phyloP scores from a whole-genome alignment of 768 basidiomycete species.

The Boletus pseudopeckii region DNA sequence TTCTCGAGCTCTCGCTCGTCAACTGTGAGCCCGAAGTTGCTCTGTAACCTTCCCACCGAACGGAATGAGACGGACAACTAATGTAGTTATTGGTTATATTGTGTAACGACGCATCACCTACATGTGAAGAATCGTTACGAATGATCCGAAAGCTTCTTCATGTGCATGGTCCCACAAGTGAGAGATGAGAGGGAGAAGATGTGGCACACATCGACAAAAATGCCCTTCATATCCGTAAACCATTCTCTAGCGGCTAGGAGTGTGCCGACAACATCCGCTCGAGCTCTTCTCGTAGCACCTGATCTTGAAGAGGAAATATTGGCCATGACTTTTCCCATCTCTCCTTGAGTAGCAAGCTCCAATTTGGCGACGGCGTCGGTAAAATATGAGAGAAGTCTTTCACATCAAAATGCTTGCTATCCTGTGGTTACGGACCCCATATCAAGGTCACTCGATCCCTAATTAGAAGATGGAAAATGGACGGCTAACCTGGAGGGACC shows the following conservation, averaged over 20 bases:
- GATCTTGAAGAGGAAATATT: constrained; percentile 11
- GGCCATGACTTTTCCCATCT: constrained; percentile 23
- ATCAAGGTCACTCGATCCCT: background rate
- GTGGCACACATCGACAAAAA: background rate
- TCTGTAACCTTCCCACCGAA: background rate
- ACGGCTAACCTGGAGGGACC: constrained; percentile 15
- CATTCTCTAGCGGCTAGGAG: background rate
- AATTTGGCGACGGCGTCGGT: constrained; percentile 75
- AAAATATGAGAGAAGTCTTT: constrained; percentile 88
- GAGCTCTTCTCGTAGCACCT: constrained; percentile 16
- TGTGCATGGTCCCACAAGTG: background rate
- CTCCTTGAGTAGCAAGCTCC: constrained; percentile 34
- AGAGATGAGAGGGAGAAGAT: background rate
- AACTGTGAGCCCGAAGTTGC: background rate
- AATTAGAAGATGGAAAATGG: background rate
- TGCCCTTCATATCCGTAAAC: background rate
- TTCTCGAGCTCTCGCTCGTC: background rate
- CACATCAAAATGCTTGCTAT: constrained; percentile 45
- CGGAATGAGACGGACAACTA: background rate
- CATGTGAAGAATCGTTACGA: background rate
- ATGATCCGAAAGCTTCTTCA: background rate
- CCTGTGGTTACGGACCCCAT: constrained; percentile 11
- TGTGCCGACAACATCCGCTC: constrained; percentile 14
- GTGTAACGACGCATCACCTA: background rate
- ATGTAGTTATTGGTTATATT: background rate